Evolutionary conservation across 1,284 basidiomycete genomes (phyloP).

Genomic region (Rhodotorula sp.): DNA sequence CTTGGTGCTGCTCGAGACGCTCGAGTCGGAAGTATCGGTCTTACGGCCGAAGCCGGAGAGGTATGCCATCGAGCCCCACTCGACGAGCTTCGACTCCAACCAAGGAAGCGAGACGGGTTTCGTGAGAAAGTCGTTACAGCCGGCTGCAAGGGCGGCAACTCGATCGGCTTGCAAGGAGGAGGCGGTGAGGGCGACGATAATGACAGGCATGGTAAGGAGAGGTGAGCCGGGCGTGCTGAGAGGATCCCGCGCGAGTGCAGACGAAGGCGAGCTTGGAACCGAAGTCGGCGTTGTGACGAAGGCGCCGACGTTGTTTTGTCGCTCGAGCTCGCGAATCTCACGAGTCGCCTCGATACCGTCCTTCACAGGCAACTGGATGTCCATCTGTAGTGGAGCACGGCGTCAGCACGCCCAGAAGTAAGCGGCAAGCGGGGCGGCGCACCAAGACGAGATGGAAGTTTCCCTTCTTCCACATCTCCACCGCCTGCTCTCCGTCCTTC

Average conservation of each 20-base stretch:
- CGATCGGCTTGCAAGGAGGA: conserved; percentile 89
- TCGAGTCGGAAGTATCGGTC: conserved; percentile 8
- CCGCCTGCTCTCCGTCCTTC: conserved; percentile 91
- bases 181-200: conserved; percentile 96
- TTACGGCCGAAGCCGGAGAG: conserved; percentile 44
- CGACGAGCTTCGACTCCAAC: conserved; percentile 97
- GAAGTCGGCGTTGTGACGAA: conserved; percentile 65
- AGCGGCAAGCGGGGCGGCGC: conserved; percentile 45
- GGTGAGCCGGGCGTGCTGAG: conserved; percentile 34
- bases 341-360: conserved; percentile 97
- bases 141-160: conserved; percentile 91
- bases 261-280: conserved; percentile 53
- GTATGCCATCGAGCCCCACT: conserved; percentile 70
- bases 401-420: not conserved
- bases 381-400: conserved; percentile 67
- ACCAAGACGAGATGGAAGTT: conserved; percentile 95
- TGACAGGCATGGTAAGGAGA: conserved; percentile 76
- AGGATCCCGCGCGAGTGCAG: conserved; percentile 28
- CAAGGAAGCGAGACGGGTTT: conserved; percentile 94
- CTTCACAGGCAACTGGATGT: conserved; percentile 99
- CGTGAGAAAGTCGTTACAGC: conserved; percentile 98
- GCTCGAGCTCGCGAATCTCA: conserved; percentile 86
- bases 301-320: conserved; percentile 63
- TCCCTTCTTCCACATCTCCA: conserved; percentile 91
- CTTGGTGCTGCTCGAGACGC: not conserved